Evolutionary conservation across 2,329 filamentous ascomycete species (phyloP), one percentile per base, ranked within the genome.

Genomic region (Fusarium newnesense): DNA sequence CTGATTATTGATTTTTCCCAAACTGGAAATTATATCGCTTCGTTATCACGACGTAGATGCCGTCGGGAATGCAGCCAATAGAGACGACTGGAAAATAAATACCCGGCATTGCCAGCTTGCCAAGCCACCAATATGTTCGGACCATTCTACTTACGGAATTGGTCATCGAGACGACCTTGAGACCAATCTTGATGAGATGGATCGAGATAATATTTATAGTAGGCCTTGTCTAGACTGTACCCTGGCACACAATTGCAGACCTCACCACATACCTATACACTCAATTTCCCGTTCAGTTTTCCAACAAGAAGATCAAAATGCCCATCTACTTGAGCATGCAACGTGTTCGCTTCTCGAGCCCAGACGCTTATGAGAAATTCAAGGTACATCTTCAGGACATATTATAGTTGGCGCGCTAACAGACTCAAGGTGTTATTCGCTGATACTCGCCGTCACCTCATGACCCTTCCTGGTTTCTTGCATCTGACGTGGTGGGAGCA

Each of bases 401-500:
- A 4, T 3, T 32, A 18, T 2, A 15, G 3, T 18, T 30, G 1
- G 13, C 21, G 6, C 8, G 15, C 49, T 52, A 13, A 52, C 4
- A 3, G 1, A 19, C 5, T 19, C n/a, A 10, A 52, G 32, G 56
- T 70, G 3, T 24, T 75, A 16, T 75, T 75, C 39, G 63, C 67
- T 28, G 63, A 75, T 44, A 75, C 73, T 1, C 57, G 54, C 11
- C 56, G 52, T 9, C 64, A 74, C 21, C 64, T 72, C 39, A 75
- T 75, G 61, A 69, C 64, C 0, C 68, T 69, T 15, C 61, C 60
- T 4, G 57, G 61, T 1, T 67, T 65, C 40, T 36, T 72, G 16
- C 70, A 74, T 42, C 59, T 72, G 9, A 74, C 59, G 3, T 73
- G 67, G 67, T 75, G 59, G 70, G 67, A 73, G 54, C 67, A 67